Percentiles rank a stretch among this genome's conserved stretches.
Evolutionary conservation across 306 rosid species (phyloP).

Genomic region (Vigna hirtella): DNA sequence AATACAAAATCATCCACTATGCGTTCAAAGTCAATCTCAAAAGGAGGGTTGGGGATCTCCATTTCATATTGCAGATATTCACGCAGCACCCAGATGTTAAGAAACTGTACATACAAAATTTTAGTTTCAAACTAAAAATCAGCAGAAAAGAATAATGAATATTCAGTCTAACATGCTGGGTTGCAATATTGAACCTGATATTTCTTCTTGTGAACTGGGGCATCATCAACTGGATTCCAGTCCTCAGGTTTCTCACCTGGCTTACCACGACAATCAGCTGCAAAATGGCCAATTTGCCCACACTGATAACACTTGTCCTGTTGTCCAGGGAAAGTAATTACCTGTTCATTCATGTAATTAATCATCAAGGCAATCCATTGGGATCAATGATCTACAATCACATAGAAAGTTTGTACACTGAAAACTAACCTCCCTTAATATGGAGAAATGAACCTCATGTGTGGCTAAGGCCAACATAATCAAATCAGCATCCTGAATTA

Average conservation of each 20-base stretch:
- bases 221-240: slow-evolving; percentile 71
- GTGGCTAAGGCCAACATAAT: slow-evolving; percentile 95
- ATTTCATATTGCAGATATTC: slow-evolving; percentile 87
- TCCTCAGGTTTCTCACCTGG: slow-evolving; percentile 59
- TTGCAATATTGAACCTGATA: slow-evolving; percentile 76
- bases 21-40: slow-evolving; percentile 77
- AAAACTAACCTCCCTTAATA: slow-evolving; percentile 91
- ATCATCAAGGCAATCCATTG: slow-evolving; percentile 44
- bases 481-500: slow-evolving; percentile 91
- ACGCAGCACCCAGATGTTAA: slow-evolving; percentile 86
- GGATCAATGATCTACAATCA: slow-evolving; percentile 41
- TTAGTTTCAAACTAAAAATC: slow-evolving; percentile 38
- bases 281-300: slow-evolving; percentile 95
- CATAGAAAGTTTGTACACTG: slow-evolving; percentile 31
- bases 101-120: slow-evolving; percentile 62
- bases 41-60: slow-evolving; percentile 78
- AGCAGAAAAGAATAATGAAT: slow-evolving; percentile 38
- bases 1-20: slow-evolving; percentile 89
- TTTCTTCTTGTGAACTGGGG: slow-evolving; percentile 91
- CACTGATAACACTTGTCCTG: slow-evolving; percentile 87
- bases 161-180: slow-evolving; percentile 35
- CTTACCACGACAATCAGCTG: slow-evolving; percentile 89
- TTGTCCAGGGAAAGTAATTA: slow-evolving; percentile 84
- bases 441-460: slow-evolving; percentile 93
- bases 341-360: slow-evolving; percentile 58